Evolutionary conservation across 441 rosid genomes (phyloP).

Genomic region (Adansonia grandidieri): DNA sequence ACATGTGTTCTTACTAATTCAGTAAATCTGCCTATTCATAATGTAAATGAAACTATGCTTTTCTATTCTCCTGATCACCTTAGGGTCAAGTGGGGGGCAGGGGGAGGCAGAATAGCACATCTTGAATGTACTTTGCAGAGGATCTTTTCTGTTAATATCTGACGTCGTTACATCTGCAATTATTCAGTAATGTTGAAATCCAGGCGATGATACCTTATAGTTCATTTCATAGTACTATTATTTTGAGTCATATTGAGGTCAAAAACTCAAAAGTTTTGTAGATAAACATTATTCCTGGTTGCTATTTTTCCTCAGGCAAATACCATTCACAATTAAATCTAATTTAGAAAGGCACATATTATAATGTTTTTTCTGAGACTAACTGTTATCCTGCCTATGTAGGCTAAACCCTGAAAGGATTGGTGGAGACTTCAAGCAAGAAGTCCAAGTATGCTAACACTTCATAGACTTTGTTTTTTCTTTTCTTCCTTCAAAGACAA

Average conservation of each 20-base stretch:
- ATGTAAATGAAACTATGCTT: background rate
- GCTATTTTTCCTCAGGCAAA: background rate
- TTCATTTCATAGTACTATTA: background rate
- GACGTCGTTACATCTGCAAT: background rate
- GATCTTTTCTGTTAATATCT: background rate
- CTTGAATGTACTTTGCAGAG: background rate
- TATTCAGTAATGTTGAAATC: conserved; percentile 16
- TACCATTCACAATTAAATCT: conserved; percentile 6
- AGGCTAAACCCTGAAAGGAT: conserved; percentile 95
- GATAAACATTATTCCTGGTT: conserved; percentile 1
- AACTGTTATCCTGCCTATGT: conserved; percentile 26
- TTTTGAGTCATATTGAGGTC: background rate
- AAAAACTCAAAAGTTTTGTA: background rate
- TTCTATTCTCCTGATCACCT: conserved; percentile 10
- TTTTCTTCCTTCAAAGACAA: background rate
- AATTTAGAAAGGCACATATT: conserved; percentile 1
- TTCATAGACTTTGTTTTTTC: conserved; percentile 7
- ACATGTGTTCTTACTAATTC: conserved; percentile 4
- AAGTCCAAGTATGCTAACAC: conserved; percentile 63
- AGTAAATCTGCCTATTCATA: conserved; percentile 10
- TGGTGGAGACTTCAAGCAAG: conserved; percentile 94
- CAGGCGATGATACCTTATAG: background rate
- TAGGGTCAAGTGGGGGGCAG: no score
- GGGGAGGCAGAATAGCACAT: background rate
- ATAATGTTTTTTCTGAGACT: background rate